phyloP scores from a whole-genome alignment of 176 grass and related monocot genomes.

The Chrysopogon serrulatus region DNA sequence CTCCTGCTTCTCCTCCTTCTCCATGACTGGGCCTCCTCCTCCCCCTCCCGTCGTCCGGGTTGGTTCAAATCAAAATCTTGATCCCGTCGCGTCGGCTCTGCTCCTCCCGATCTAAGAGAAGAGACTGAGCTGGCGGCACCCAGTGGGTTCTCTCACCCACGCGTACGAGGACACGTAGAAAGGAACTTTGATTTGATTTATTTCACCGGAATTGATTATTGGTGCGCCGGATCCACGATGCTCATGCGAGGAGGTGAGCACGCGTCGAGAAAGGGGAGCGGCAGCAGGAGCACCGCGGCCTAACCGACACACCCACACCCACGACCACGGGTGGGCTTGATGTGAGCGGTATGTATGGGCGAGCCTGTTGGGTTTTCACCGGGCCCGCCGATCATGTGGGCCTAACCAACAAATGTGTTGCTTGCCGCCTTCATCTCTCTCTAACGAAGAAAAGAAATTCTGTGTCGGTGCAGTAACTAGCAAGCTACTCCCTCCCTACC shows the following conservation, averaged over 20 bases:
- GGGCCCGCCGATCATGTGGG: background rate
- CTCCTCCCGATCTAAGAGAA: slow-evolving; percentile 6
- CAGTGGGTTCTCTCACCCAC: background rate
- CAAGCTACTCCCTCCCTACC: too few relatives aligned
- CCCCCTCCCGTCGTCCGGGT: background rate
- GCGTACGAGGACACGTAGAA: slow-evolving; percentile 9
- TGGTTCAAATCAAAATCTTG: slow-evolving; percentile 5
- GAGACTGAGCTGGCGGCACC: background rate
- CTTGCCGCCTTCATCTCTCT: background rate
- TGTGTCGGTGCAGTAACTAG: background rate
- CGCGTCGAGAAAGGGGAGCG: background rate
- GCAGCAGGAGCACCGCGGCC: too few relatives aligned
- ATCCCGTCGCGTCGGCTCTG: background rate
- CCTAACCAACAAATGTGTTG: background rate
- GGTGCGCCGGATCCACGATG: background rate
- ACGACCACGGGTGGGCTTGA: background rate
- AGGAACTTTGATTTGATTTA: background rate
- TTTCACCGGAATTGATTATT: background rate
- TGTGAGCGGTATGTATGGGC: background rate
- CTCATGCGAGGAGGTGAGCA: background rate
- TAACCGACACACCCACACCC: too few relatives aligned
- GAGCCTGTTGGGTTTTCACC: background rate
- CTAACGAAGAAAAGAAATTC: background rate
- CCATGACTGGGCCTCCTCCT: background rate
- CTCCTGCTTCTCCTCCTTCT: slow-evolving; percentile 13